Conservation (phyloP, 208 protist species). For the Acanthamoeba sp. region DNA sequence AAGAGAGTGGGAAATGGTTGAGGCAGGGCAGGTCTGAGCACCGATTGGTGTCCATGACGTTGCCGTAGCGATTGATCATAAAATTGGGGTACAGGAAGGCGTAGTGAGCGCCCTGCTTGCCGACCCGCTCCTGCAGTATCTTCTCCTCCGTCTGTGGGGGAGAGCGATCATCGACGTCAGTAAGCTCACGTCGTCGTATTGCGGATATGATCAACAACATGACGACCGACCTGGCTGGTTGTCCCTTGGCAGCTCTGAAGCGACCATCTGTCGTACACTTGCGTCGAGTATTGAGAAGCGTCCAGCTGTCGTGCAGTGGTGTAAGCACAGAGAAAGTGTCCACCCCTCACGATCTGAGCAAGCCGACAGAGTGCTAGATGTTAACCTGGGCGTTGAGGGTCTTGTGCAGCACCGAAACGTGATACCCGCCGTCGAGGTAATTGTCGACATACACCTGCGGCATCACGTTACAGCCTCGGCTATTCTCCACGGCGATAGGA, state of each 20-base stretch:
- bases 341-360: too few relatives aligned
- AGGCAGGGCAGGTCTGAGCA: too few relatives aligned
- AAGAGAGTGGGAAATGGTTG: too few relatives aligned
- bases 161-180: too few relatives aligned
- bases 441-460: slow-evolving; percentile 78
- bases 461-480: too few relatives aligned
- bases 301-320: background rate
- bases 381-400: slow-evolving; percentile 1
- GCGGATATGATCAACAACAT: background rate
- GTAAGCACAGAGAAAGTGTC: background rate
- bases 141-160: background rate
- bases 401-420: slow-evolving; percentile 28
- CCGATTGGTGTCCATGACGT: slow-evolving; percentile 77
- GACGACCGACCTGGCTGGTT: background rate
- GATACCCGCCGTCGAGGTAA: slow-evolving; percentile 75
- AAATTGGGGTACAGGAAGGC: slow-evolving; percentile 75
- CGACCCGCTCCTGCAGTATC: background rate
- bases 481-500: too few relatives aligned
- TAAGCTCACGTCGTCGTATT: background rate
- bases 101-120: slow-evolving; percentile 65
- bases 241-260: slow-evolving; percentile 8
- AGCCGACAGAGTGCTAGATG: background rate
- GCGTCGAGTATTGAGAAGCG: background rate
- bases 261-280: background rate
- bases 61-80: slow-evolving; percentile 77